Evolutionary conservation across 1,284 basidiomycete genomes (phyloP).

Genomic region (Microbotryum scabiosae): DNA sequence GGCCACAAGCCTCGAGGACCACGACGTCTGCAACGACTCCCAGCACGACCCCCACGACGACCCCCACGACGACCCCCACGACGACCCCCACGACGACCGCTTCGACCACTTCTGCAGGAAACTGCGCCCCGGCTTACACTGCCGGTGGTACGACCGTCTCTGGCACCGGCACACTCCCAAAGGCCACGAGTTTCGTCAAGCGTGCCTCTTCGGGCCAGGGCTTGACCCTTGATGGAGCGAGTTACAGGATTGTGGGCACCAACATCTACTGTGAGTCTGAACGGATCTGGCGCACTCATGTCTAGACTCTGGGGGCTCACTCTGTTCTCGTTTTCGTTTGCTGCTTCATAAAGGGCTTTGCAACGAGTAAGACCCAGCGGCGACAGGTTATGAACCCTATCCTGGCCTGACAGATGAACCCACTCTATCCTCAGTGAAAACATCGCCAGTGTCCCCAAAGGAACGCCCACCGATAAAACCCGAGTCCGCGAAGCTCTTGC

Average conservation of each 20-base stretch:
- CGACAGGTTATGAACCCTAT: too few species aligned
- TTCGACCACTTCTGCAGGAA: too few species aligned
- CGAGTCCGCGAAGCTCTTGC: slow-evolving; percentile 22
- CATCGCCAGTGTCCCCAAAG: slow-evolving; percentile 1
- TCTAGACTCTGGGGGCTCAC: not conserved
- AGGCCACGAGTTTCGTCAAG: slow-evolving; percentile 15
- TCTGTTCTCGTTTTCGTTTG: not conserved
- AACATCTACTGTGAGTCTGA: slow-evolving; percentile 7
- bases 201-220: not conserved
- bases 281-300: too few species aligned
- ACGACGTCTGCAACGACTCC: too few species aligned
- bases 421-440: not conserved
- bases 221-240: slow-evolving; percentile 3
- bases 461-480: slow-evolving; percentile 19
- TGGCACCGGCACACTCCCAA: slow-evolving; percentile 16
- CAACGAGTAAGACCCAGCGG: slow-evolving; percentile 4
- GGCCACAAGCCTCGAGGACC: too few species aligned
- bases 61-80: too few species aligned
- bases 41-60: too few species aligned
- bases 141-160: slow-evolving; percentile 8
- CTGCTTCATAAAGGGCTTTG: slow-evolving; percentile 13
- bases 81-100: too few species aligned
- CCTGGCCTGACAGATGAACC: too few species aligned
- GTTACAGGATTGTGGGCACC: slow-evolving; percentile 22
- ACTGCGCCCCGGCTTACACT: slow-evolving; percentile 9